Percentiles rank a stretch among this genome's conserved stretches.
Evolutionary conservation across 306 rosid species (phyloP).

Genomic region (Dryas octopetala): DNA sequence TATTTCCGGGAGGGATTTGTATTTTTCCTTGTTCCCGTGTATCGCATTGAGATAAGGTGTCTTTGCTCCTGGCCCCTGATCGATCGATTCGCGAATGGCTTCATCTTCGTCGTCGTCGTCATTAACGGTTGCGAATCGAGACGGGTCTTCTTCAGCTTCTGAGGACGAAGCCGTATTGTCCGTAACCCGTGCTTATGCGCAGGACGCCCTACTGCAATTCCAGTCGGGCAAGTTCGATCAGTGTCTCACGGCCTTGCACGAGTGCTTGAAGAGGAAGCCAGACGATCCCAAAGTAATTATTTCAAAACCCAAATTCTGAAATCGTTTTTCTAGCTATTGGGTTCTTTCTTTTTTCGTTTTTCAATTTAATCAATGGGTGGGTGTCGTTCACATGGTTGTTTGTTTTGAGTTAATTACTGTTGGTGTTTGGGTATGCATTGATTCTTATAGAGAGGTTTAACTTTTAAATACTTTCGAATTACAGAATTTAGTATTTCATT

Average conservation of each 20-base stretch:
- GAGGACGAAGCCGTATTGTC: conserved; percentile 70
- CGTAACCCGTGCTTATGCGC: conserved; percentile 55
- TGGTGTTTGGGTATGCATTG: no score
- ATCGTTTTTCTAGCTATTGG: no score
- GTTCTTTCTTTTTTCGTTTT: no score
- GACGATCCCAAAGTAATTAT: conserved; percentile 79
- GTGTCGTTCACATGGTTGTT: no score
- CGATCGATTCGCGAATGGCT: conserved; percentile 77
- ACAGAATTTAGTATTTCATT: no score
- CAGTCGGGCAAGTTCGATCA: conserved; percentile 81
- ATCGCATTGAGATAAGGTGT: conserved; percentile 26
- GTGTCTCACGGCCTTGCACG: conserved; percentile 66
- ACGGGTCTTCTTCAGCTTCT: conserved; percentile 45
- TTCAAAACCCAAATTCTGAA: background rate
- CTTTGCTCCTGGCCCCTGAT: conserved; percentile 30
- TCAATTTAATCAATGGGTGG: no score
- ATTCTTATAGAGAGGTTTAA: no score
- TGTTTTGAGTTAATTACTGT: no score
- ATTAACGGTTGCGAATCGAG: conserved; percentile 52
- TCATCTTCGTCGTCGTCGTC: conserved; percentile 35
- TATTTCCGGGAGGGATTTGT: conserved; percentile 8
- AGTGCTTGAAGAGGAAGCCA: conserved; percentile 71
- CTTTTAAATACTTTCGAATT: no score
- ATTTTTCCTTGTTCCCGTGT: background rate
- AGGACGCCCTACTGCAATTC: conserved; percentile 82